Percentiles rank a stretch among this genome's conserved stretches.
These are phyloP conservation scores for Hericium alpestre DNA, from an alignment of 768 basidiomycete genomes.

Conservation along the genomic window DNA sequence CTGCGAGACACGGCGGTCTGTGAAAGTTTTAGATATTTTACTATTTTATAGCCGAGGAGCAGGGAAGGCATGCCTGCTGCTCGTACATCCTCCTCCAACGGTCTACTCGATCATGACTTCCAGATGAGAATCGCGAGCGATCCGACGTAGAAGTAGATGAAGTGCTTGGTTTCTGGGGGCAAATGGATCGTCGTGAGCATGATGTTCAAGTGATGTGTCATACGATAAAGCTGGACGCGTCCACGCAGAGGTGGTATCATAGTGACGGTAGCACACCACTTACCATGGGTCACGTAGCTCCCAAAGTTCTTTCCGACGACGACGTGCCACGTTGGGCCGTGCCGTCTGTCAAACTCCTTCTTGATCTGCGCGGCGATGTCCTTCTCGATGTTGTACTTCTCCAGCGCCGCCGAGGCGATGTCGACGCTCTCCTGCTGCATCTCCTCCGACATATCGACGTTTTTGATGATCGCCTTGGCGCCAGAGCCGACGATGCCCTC, in stretches of 20 bases:
- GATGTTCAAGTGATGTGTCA: background rate
- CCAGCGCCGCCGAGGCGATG: conserved; percentile 73
- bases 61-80: background rate
- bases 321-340: conserved; percentile 95
- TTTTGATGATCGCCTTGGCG: conserved; percentile 88
- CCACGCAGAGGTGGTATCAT: conserved; percentile 1
- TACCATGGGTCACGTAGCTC: conserved; percentile 94
- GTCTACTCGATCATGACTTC: conserved; percentile 52
- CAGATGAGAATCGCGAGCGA: conserved; percentile 88
- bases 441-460: conserved; percentile 93
- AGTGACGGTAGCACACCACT: conserved; percentile 20
- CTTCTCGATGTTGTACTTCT: conserved; percentile 92
- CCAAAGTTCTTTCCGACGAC: conserved; percentile 99
- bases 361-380: conserved; percentile 98
- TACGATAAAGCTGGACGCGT: background rate
- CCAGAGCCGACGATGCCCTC: conserved; percentile 23
- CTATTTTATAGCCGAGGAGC: background rate
- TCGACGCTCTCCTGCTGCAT: conserved; percentile 95
- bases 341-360: conserved; percentile 90
- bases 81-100: background rate
- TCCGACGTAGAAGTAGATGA: conserved; percentile 97
- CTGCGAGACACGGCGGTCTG: background rate
- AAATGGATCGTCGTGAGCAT: background rate
- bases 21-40: no score
- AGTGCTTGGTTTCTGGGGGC: conserved; percentile 83